Percentiles rank a stretch among this genome's conserved stretches.
Conservation (phyloP, 2,329 filamentous ascomycete species). For the Botrytis hyacinthi region DNA sequence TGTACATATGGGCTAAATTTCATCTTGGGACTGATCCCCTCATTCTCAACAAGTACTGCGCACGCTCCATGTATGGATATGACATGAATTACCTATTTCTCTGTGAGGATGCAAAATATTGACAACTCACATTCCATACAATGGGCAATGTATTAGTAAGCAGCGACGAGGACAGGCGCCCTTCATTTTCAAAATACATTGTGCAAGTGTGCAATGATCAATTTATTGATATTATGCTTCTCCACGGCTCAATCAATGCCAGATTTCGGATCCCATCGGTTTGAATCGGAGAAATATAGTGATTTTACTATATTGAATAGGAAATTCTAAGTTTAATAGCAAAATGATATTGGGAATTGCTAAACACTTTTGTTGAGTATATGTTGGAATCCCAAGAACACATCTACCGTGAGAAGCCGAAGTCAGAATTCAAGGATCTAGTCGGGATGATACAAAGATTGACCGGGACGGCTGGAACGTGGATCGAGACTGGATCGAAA, state of each 20-base stretch:
- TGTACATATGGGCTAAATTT: slow-evolving; percentile 43
- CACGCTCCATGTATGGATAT: neutral
- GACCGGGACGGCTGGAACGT: neutral
- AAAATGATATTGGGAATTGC: neutral
- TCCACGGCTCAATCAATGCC: neutral
- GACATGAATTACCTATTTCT: neutral
- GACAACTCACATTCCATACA: neutral
- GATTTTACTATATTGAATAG: neutral
- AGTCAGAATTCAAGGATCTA: neutral
- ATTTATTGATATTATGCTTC: neutral
- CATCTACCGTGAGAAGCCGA: neutral
- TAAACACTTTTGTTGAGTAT: neutral
- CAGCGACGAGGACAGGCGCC: neutral
- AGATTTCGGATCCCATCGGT: neutral
- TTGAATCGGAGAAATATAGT: neutral
- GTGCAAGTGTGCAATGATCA: neutral
- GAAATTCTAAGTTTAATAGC: too few relatives aligned
- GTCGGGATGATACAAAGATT: neutral
- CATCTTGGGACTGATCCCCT: neutral
- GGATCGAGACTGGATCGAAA: neutral
- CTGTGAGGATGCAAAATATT: neutral
- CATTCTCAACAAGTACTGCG: slow-evolving; percentile 1
- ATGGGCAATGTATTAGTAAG: neutral
- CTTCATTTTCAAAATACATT: neutral
- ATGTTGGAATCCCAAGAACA: neutral